Evolutionary conservation across 2,329 filamentous ascomycete species (phyloP).

Genomic region (Aspergillus ustus): DNA sequence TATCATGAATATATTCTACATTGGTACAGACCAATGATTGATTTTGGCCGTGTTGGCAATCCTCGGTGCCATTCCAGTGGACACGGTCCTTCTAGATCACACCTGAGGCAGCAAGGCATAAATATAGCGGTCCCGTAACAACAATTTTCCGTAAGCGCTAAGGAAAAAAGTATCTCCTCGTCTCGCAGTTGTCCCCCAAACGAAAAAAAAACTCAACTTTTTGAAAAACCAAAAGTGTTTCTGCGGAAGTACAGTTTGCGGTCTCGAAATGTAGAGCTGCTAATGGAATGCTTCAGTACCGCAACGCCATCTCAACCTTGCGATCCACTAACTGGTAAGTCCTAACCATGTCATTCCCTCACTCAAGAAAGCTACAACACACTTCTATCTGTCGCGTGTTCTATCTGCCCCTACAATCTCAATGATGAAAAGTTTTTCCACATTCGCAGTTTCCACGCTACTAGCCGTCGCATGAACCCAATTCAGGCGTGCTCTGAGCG

Average conservation of each 20-base stretch:
- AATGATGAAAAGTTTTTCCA: constrained; percentile 50
- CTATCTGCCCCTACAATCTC: constrained; percentile 9
- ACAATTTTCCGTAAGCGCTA: constrained; percentile 9
- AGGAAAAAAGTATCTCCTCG: constrained; percentile 8
- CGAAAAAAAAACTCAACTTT: not conserved
- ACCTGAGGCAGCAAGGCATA: constrained; percentile 14
- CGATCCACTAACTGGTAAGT: not conserved
- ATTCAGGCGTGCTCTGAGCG: constrained; percentile 40
- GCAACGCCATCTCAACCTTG: not conserved
- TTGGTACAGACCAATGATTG: not conserved
- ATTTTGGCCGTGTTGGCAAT: not conserved
- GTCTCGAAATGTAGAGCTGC: not conserved
- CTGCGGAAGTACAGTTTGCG: not conserved
- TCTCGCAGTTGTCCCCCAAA: not conserved
- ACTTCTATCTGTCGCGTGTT: not conserved
- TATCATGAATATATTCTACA: not conserved
- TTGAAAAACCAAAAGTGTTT: not conserved
- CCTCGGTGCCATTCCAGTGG: not conserved
- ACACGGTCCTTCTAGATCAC: not conserved
- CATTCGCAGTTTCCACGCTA: constrained; percentile 51
- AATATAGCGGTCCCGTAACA: constrained; percentile 4
- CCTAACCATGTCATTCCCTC: not conserved
- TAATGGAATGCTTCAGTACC: not conserved
- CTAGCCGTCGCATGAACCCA: constrained; percentile 44
- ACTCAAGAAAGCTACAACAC: not conserved